Percentiles rank a stretch among this genome's conserved stretches.
Conservation (phyloP, 2,329 filamentous ascomycete species). For the Mollisiaceae sp. region DNA sequence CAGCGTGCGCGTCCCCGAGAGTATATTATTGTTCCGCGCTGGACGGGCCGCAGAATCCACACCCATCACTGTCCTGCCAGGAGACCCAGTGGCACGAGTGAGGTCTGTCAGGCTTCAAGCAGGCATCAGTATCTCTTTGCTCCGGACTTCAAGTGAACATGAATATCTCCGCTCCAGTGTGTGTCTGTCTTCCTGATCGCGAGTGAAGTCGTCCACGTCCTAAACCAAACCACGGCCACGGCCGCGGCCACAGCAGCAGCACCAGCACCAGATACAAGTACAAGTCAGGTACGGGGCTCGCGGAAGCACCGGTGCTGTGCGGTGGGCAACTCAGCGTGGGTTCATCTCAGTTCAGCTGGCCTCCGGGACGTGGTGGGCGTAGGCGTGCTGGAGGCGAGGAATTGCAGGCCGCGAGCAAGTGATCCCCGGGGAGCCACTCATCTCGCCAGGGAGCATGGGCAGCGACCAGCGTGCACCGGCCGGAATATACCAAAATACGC, state of each 20-base stretch:
- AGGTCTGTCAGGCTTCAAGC: neutral
- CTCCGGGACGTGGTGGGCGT: neutral
- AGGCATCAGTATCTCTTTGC: conserved; percentile 4
- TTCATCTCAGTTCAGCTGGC: conserved; percentile 6
- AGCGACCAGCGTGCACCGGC: neutral
- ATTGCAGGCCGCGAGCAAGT: neutral
- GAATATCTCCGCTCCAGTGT: conserved; percentile 7
- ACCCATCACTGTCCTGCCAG: neutral
- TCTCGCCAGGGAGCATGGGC: neutral
- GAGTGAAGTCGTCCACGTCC: conserved; percentile 1
- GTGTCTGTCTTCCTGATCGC: neutral
- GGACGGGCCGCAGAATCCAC: conserved; percentile 4
- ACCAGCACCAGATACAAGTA: too few relatives aligned
- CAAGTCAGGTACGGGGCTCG: too few relatives aligned
- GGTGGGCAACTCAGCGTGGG: neutral
- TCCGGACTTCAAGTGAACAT: neutral
- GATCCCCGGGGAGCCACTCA: neutral
- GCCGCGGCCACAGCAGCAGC: neutral
- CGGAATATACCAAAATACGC: conserved; percentile 9
- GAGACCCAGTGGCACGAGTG: neutral
- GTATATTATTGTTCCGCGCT: neutral
- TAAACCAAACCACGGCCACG: conserved; percentile 7
- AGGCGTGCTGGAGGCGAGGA: conserved; percentile 1
- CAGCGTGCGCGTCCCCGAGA: conserved; percentile 8
- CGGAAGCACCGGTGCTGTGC: too few relatives aligned